These are phyloP conservation scores for Batrachochytrium dendrobatidis DNA, from an alignment of 371 early-diverging fungal species.

Conservation along the genomic window DNA sequence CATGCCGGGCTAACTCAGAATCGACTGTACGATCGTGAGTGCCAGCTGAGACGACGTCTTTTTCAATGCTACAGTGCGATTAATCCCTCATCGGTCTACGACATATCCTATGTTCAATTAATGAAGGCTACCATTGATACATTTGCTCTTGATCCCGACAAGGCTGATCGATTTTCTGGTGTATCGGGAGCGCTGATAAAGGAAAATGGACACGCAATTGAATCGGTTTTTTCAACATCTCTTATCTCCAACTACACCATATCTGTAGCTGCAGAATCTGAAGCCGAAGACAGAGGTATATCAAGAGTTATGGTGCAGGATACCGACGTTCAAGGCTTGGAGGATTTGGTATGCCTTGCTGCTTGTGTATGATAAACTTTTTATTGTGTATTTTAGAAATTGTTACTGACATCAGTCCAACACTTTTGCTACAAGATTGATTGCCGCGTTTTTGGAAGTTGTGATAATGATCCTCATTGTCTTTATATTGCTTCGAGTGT, in stretches of 20 bases:
- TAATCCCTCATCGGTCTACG: constrained; percentile 58
- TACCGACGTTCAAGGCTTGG: constrained; percentile 26
- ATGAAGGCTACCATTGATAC: constrained; percentile 31
- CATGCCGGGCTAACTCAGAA: not conserved
- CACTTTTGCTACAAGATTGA: not conserved
- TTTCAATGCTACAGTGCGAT: constrained; percentile 67
- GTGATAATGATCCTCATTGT: constrained; percentile 21
- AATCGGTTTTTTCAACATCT: constrained; percentile 3
- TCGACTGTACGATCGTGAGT: constrained; percentile 52
- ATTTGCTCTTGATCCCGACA: constrained; percentile 46
- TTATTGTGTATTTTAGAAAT: not conserved
- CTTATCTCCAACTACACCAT: constrained; percentile 5
- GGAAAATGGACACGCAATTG: constrained; percentile 4
- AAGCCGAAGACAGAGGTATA: constrained; percentile 27
- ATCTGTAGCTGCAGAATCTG: constrained; percentile 15
- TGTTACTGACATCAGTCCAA: not conserved
- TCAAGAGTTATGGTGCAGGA: constrained; percentile 16
- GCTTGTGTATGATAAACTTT: not conserved
- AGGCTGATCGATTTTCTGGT: constrained; percentile 9
- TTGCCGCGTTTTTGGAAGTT: constrained; percentile 1
- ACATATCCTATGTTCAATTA: constrained; percentile 52
- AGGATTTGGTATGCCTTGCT: constrained; percentile 30
- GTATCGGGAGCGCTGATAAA: not conserved
- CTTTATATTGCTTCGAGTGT: constrained; percentile 10
- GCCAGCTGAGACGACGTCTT: constrained; percentile 54